Evolutionary conservation across 192 early-diverging fungal species (phyloP).

Genomic region (Entomortierella chlamydospora): DNA sequence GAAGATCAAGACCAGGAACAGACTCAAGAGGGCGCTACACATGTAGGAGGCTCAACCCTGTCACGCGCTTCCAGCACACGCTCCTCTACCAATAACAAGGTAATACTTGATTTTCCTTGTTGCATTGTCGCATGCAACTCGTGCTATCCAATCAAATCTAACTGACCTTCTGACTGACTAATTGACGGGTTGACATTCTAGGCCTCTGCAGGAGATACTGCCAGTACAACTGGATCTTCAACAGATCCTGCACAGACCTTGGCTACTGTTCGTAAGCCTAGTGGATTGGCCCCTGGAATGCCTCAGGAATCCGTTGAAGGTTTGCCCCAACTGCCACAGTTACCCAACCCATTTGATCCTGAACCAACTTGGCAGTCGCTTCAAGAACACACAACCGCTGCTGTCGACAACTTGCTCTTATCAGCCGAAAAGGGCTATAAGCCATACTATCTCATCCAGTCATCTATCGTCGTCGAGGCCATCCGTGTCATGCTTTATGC

Average conservation of each 20-base stretch:
- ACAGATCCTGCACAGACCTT: slow-evolving; percentile 50
- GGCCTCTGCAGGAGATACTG: slow-evolving; percentile 23
- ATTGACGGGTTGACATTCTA: slow-evolving; percentile 15
- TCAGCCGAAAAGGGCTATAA: slow-evolving; percentile 68
- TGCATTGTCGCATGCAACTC: neutral
- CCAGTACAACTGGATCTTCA: slow-evolving; percentile 43
- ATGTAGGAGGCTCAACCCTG: slow-evolving; percentile 4
- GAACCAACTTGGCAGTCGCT: slow-evolving; percentile 67
- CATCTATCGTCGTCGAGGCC: slow-evolving; percentile 73
- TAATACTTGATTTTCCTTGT: neutral
- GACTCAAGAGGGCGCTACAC: neutral
- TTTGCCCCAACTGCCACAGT: slow-evolving; percentile 44
- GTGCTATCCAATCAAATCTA: neutral
- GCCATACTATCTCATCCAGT: slow-evolving; percentile 72
- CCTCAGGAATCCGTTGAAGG: slow-evolving; percentile 58
- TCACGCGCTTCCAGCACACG: slow-evolving; percentile 46
- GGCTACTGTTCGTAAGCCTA: slow-evolving; percentile 36
- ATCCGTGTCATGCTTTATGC: slow-evolving; percentile 88
- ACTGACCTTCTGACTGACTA: no score
- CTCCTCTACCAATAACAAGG: slow-evolving; percentile 34
- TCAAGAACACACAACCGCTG: slow-evolving; percentile 59
- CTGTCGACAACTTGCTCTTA: slow-evolving; percentile 62
- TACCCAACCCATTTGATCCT: slow-evolving; percentile 47
- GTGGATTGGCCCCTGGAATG: slow-evolving; percentile 34
- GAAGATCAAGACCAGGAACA: slow-evolving; percentile 41